Evolutionary conservation across 345 rosid species (phyloP), one percentile per base, ranked within the genome.

Genomic region (Citrus hindsii): DNA sequence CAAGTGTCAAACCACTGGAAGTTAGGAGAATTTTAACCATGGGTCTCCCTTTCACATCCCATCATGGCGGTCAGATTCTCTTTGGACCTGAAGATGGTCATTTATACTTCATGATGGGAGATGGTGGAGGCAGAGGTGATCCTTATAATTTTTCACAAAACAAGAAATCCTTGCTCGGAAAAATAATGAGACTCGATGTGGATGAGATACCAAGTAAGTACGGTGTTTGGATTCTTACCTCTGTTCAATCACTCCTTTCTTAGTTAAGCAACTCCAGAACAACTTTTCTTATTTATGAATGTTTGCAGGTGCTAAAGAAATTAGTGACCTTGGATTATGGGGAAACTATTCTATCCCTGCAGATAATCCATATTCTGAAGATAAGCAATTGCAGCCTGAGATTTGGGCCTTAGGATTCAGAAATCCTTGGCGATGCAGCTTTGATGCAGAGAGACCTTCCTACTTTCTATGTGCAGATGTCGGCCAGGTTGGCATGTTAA

Each of bases 151-250:
- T 96, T 80, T 77, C 97, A 7, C 99, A 96, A 78, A 92, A 92
- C 89, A 94, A 94, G 89, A 94, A 93, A 82, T 94, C 99, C 0
- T 84, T 96, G 87, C 99, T 96, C 9, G 98, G 99, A 74, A 96
- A 96, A 80, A 85, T 96, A 83, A 88, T 94, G 94, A 85, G 99
- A 80, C 91, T 96, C 25, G 97, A 96, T 84, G 80, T 94, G 30
- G 97, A 96, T 79, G 86, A 81, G 19, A 86, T 88, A 77, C 94
- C 97, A 51, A 91, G 99, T 92, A 82, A 83, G 94, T 88, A 25
- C 67, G 38, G 51, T 21, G 13, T 67, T 24, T 24, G 3, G 24
- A 25, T 27, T 30, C 35, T 55, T 71, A 55, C 7, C 56, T 51
- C 22, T 51, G 5, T 18, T 51, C 19, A 53, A 53, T 53, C 56